Evolutionary conservation across 805 yeast genomes (phyloP).

Genomic region (Ogataea corticis): DNA sequence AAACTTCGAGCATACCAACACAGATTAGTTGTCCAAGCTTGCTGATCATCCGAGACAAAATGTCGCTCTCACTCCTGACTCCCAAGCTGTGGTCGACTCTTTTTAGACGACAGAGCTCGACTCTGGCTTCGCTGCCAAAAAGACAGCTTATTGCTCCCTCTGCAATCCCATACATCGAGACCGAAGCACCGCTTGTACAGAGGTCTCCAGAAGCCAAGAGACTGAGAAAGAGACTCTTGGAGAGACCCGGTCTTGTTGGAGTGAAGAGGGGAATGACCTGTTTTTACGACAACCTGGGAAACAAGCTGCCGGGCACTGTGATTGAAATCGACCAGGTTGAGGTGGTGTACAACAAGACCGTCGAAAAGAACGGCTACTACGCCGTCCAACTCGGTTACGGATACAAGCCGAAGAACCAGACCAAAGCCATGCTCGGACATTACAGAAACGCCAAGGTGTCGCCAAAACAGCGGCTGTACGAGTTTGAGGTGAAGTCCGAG

Average conservation of each 20-base stretch:
- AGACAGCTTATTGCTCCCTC: constrained; percentile 43
- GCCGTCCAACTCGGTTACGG: constrained; percentile 91
- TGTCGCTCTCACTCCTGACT: constrained; percentile 1
- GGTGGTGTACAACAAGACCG: constrained; percentile 71
- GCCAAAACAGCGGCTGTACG: constrained; percentile 74
- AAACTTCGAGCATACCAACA: not conserved
- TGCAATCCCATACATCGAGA: constrained; percentile 48
- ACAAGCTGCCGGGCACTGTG: constrained; percentile 78
- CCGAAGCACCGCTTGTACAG: constrained; percentile 52
- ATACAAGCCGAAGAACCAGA: constrained; percentile 60
- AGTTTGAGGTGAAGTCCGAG: constrained; percentile 74
- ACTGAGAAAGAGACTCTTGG: constrained; percentile 67
- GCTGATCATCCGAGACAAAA: not conserved
- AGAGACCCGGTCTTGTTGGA: constrained; percentile 83
- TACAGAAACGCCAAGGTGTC: constrained; percentile 78
- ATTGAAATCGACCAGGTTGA: constrained; percentile 86
- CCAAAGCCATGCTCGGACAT: constrained; percentile 70
- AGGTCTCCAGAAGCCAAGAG: constrained; percentile 72
- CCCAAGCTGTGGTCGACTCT: constrained; percentile 2
- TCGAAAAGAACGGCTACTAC: constrained; percentile 72
- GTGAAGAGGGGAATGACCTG: constrained; percentile 89
- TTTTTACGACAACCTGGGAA: constrained; percentile 70
- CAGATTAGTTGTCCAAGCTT: not conserved
- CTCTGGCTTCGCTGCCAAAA: constrained; percentile 28
- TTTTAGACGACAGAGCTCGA: constrained; percentile 36